Evolutionary conservation across 257 asterid species (phyloP).

Genomic region (Nicotiana tabacum): DNA sequence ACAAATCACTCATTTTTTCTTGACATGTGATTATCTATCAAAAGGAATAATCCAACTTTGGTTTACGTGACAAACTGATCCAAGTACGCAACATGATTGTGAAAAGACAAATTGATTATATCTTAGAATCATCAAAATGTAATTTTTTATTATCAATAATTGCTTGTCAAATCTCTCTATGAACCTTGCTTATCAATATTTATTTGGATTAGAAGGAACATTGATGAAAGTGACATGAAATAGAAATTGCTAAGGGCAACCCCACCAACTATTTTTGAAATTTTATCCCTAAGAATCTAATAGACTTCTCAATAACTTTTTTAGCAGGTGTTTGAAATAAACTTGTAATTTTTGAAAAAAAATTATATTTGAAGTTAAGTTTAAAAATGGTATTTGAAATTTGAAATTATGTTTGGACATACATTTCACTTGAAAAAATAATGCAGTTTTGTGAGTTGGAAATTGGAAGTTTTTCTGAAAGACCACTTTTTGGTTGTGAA

Average conservation of each 20-base stretch:
- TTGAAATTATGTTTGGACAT: too few relatives aligned
- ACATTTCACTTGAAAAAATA: too few relatives aligned
- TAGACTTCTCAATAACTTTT: not conserved
- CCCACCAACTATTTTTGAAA: not conserved
- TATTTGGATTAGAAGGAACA: not conserved
- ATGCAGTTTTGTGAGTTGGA: too few relatives aligned
- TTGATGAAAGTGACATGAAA: not conserved
- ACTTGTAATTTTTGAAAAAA: too few relatives aligned
- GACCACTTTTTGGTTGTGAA: too few relatives aligned
- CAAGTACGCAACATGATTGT: not conserved
- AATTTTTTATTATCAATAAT: not conserved
- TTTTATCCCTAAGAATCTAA: not conserved
- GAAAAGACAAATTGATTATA: slow-evolving; percentile 3
- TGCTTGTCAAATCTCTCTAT: not conserved
- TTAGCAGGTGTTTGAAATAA: too few relatives aligned
- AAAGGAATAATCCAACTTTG: not conserved
- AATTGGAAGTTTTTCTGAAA: too few relatives aligned
- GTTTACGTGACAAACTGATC: not conserved
- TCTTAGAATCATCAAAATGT: not conserved
- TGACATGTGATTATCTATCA: not conserved
- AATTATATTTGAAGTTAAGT: too few relatives aligned
- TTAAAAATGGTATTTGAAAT: too few relatives aligned
- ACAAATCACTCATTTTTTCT: not conserved
- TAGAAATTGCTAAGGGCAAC: not conserved
- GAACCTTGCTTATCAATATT: not conserved